A percentile compares a stretch with the other conserved stretches of the same genome.
Evolutionary conservation across 202 grass and related monocot genomes (phyloP).

Genomic region (Schoenoplectus triqueter): DNA sequence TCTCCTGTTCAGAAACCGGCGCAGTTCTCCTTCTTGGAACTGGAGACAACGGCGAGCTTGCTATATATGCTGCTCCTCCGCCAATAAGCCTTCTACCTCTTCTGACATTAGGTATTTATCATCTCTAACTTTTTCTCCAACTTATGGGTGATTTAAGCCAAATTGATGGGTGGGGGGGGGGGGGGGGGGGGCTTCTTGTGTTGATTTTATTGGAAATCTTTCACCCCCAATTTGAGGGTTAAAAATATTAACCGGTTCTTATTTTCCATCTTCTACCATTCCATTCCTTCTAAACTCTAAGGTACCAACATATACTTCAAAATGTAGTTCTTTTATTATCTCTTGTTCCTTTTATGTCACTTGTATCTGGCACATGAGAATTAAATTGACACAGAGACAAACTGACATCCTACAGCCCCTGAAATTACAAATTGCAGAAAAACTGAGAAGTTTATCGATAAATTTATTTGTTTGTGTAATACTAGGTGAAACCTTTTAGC

Average conservation of each 20-base stretch:
- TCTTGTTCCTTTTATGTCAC: neutral
- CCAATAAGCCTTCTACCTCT: conserved; percentile 34
- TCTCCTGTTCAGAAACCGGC: neutral
- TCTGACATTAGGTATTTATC: conserved; percentile 31
- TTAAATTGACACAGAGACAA: neutral
- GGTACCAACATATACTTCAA: neutral
- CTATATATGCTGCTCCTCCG: conserved; percentile 30
- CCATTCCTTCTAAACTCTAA: no score
- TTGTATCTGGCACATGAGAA: neutral
- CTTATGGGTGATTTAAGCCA: neutral
- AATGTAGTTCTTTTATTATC: neutral
- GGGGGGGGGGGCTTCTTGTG: neutral
- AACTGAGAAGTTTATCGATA: neutral
- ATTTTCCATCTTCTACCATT: no score
- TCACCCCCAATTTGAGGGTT: no score
- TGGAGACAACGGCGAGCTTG: neutral
- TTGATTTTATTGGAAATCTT: neutral
- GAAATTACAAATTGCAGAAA: neutral
- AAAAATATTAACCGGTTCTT: no score
- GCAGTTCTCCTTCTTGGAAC: conserved; percentile 20
- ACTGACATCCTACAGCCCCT: neutral
- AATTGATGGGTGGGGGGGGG: neutral
- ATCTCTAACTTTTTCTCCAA: neutral
- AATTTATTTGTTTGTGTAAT: conserved; percentile 7
- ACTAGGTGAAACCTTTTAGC: neutral